Evolutionary conservation across 352 stramenopile species (phyloP).

Genomic region (Phytophthora podocarpi): DNA sequence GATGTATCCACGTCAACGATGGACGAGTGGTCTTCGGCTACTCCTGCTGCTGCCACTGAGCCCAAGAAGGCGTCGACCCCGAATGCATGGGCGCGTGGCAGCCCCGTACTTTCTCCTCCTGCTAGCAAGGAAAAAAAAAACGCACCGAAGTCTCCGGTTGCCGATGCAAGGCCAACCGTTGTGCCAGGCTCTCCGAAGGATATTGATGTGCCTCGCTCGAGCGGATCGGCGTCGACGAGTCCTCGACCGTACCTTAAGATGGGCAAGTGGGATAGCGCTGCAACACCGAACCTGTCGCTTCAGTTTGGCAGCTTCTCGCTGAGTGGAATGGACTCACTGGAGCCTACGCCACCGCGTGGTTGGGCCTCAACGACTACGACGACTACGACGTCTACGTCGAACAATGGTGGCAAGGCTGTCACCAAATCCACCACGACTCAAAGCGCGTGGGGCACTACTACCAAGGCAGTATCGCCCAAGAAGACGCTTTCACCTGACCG

Average conservation of each 20-base stretch:
- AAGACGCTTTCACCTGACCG: conserved; percentile 69
- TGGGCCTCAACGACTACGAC: conserved; percentile 61
- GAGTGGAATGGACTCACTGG: conserved; percentile 60
- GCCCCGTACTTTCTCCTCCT: conserved; percentile 52
- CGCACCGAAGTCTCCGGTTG: conserved; percentile 37
- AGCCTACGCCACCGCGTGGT: conserved; percentile 64
- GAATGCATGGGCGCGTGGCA: conserved; percentile 71
- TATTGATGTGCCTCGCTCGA: conserved; percentile 46
- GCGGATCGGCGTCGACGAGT: conserved; percentile 46
- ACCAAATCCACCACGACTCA: conserved; percentile 54
- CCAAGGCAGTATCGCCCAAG: conserved; percentile 59
- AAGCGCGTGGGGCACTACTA: conserved; percentile 56
- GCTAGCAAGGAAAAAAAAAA: conserved; percentile 21
- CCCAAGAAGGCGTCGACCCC: conserved; percentile 57
- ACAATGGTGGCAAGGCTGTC: conserved; percentile 44
- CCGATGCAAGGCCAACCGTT: conserved; percentile 46
- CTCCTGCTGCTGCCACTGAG: conserved; percentile 41
- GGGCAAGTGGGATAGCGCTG: conserved; percentile 80
- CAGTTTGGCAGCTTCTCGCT: conserved; percentile 91
- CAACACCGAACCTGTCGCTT: conserved; percentile 73
- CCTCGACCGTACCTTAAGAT: conserved; percentile 86
- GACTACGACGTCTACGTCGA: conserved; percentile 44
- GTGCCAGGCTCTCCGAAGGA: conserved; percentile 74
- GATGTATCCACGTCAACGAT: conserved; percentile 72
- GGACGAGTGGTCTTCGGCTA: conserved; percentile 59